Base-by-base conservation (phyloP, 495 filamentous ascomycete genomes). In the Bacidia rubella region DNA sequence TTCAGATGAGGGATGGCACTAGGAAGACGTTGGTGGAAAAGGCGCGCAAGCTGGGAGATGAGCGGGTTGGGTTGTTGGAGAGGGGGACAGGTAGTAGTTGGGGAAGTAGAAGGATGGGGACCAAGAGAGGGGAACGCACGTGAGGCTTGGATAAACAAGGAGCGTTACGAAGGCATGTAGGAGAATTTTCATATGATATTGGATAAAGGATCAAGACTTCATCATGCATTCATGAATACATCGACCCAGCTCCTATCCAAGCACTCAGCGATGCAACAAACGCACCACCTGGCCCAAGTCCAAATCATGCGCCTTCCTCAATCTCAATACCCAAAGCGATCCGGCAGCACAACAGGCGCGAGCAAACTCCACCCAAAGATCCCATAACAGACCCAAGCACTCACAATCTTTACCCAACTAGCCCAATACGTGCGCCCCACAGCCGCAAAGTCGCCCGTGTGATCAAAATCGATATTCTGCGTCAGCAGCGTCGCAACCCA, bases 351-450 rank as follows among this genome's bases (percentile, higher is more conserved):
- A 35, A 90, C 74, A 9, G 92, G 92, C 39, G 93, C 92, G 44
- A 93, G 69, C 59, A 98, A 65, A 22, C 87, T 94, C 92, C 92
- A 98, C 39, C 79, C 73, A 60, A 96, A 98, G 66, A 98, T 86
- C 38, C 71, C 81, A 68, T 98, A 97, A 68, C 93, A 97, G 44
- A 92, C 82, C 92, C 92, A 98, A 17, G 90, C 82, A 69, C 88
- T 95, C 47, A 96, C 80, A 65, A 98, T 97, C 81, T 97, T 98
- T 58, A 95, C 88, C 92, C 92, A 98, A 68, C 87, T 95, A 20
- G 92, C 92, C 81, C 90, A 94, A 71, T 96, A 92, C 19, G 90
- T 96, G 46, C 92, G 73, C 25, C 92, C 92, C 17, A 98, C 90
- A 0, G 92, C 84, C 3, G 85, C 84, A 66, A 98, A 96, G 60